phyloP scores from a whole-genome alignment of 2,329 filamentous ascomycete genomes.

The Fusarium haematococcum region DNA sequence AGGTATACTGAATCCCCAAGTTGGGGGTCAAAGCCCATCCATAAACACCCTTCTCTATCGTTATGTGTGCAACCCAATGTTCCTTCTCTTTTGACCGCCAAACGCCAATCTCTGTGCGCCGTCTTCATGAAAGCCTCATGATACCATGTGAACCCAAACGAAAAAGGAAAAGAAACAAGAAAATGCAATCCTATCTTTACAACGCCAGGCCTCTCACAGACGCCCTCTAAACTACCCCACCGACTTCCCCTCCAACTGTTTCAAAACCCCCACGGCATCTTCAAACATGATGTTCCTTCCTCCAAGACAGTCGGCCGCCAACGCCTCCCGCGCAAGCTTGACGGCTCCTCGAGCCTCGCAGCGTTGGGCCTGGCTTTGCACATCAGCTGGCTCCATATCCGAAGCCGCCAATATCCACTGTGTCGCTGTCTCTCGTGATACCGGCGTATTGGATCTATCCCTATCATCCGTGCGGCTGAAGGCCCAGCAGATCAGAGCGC shows the following conservation, averaged over 20 bases:
- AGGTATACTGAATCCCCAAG: neutral
- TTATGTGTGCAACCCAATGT: constrained; percentile 2
- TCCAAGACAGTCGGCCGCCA: constrained; percentile 63
- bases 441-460: constrained; percentile 28
- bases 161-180: constrained; percentile 2
- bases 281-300: constrained; percentile 62
- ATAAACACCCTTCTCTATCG: constrained; percentile 1
- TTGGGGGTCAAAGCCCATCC: neutral
- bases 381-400: constrained; percentile 53
- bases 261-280: constrained; percentile 65
- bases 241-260: constrained; percentile 60
- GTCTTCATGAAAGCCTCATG: constrained; percentile 16
- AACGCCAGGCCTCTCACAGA: neutral
- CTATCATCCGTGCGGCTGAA: constrained; percentile 54
- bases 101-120: constrained; percentile 17
- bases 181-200: neutral
- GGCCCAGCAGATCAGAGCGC: constrained; percentile 70
- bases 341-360: constrained; percentile 60
- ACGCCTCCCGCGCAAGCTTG: constrained; percentile 58
- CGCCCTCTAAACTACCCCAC: constrained; percentile 45
- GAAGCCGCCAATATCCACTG: constrained; percentile 57
- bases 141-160: neutral
- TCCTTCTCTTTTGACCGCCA: constrained; percentile 20
- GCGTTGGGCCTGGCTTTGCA: constrained; percentile 53
- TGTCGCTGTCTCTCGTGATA: constrained; percentile 46